Percentiles rank a stretch among this genome's conserved stretches.
These are phyloP conservation scores for Papilionanthe hybrid DNA, from an alignment of 116 monocot genomes.

Conservation along the genomic window DNA sequence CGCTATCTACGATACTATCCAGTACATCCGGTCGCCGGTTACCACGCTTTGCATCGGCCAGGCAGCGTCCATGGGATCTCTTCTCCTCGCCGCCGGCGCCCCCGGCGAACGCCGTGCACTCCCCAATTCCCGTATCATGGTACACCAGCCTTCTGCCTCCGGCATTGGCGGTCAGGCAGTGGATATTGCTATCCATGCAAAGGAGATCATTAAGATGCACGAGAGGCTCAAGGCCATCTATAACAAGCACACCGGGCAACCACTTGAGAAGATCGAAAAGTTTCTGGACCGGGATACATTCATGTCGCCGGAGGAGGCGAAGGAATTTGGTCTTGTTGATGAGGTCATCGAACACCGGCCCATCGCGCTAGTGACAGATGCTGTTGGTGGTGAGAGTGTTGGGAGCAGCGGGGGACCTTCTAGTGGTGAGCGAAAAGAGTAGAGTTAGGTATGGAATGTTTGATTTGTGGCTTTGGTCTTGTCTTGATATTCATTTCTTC, in stretches of 20 bases:
- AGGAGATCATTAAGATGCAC: conserved; percentile 81
- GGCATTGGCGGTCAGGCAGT: conserved; percentile 58
- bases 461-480: no score
- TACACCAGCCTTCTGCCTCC: conserved; percentile 77
- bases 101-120: conserved; percentile 62
- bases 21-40: conserved; percentile 87
- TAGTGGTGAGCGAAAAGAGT: neutral
- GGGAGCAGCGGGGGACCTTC: neutral
- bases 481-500: no score
- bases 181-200: conserved; percentile 83
- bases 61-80: conserved; percentile 88
- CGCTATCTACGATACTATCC: conserved; percentile 92
- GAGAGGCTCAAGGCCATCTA: conserved; percentile 70
- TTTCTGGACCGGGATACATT: conserved; percentile 76
- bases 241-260: conserved; percentile 66
- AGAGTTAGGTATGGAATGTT: neutral
- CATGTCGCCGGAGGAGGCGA: conserved; percentile 90
- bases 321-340: conserved; percentile 77
- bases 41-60: conserved; percentile 86
- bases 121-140: conserved; percentile 85
- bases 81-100: conserved; percentile 81
- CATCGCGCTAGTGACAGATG: conserved; percentile 33
- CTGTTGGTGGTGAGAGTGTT: no score
- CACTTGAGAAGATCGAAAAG: conserved; percentile 53
- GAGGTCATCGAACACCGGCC: conserved; percentile 86